Percentiles rank a stretch among this genome's conserved stretches.
Conservation (phyloP, 306 rosid genomes). For the Luffa aegyptiaca region DNA sequence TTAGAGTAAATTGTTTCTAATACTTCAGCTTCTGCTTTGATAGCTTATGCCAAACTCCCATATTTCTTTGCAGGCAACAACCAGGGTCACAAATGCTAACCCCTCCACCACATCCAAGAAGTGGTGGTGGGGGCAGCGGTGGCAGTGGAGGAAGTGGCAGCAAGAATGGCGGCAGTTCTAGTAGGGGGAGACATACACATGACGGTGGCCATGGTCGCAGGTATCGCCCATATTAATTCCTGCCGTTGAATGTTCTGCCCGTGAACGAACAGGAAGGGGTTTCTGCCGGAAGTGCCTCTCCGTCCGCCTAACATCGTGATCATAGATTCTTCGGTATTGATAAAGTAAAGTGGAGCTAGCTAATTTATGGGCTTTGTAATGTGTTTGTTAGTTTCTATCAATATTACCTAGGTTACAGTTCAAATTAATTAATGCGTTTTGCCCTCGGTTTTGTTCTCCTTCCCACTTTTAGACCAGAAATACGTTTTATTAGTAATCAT, state of each 20-base stretch:
- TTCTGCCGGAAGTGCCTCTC: neutral
- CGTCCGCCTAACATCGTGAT: neutral
- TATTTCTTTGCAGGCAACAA: constrained; percentile 59
- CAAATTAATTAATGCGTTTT: constrained; percentile 3
- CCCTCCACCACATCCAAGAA: constrained; percentile 51
- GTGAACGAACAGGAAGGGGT: neutral
- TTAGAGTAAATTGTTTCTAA: neutral
- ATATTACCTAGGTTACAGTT: neutral
- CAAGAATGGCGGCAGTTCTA: constrained; percentile 43
- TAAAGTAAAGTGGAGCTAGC: constrained; percentile 2
- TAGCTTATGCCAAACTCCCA: constrained; percentile 1
- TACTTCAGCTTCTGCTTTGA: neutral
- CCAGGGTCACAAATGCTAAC: constrained; percentile 52
- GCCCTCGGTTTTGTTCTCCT: neutral
- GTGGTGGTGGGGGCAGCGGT: constrained; percentile 24
- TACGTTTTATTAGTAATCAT: neutral
- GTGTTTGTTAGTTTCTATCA: neutral
- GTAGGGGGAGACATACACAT: constrained; percentile 53
- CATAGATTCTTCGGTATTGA: neutral
- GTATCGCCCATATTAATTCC: constrained; percentile 64
- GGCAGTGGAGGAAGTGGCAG: constrained; percentile 34
- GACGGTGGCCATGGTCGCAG: constrained; percentile 65
- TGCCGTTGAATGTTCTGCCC: neutral
- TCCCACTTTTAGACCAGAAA: neutral
- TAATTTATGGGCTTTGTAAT: neutral